These are phyloP conservation scores for Iberis pinnata DNA, from an alignment of 345 rosid species.

Conservation along the genomic window DNA sequence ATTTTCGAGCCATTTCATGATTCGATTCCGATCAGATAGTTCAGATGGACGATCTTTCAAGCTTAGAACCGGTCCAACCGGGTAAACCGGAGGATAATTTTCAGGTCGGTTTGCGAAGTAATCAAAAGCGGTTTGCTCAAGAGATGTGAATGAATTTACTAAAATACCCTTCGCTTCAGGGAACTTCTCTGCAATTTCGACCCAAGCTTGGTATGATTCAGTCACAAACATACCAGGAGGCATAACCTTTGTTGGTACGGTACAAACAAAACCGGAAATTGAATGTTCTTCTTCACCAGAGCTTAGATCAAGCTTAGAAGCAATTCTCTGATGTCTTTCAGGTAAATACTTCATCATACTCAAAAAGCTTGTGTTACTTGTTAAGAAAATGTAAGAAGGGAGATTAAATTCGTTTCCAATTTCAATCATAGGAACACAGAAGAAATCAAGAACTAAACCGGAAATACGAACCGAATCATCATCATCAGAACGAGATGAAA, in stretches of 20 bases:
- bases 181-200: slow-evolving; percentile 35
- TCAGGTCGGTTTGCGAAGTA: slow-evolving; percentile 15
- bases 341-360: slow-evolving; percentile 37
- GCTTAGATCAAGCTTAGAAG: slow-evolving; percentile 7
- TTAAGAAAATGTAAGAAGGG: slow-evolving; percentile 44
- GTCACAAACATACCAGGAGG: slow-evolving; percentile 31
- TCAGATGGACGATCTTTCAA: slow-evolving; percentile 27
- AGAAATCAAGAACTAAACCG: slow-evolving; percentile 44
- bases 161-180: slow-evolving; percentile 36
- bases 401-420: slow-evolving; percentile 34
- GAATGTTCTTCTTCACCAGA: slow-evolving; percentile 20
- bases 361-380: slow-evolving; percentile 32
- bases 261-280: slow-evolving; percentile 32
- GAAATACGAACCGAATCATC: slow-evolving; percentile 24
- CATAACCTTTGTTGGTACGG: slow-evolving; percentile 35
- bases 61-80: slow-evolving; percentile 41
- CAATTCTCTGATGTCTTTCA: slow-evolving; percentile 19
- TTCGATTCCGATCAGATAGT: slow-evolving; percentile 4
- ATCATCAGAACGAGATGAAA: slow-evolving; percentile 5
- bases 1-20: slow-evolving; percentile 44
- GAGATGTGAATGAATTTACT: slow-evolving; percentile 35
- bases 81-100: slow-evolving; percentile 33
- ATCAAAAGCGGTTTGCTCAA: slow-evolving; percentile 35
- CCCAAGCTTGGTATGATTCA: slow-evolving; percentile 33
- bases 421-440: slow-evolving; percentile 38